Evolutionary conservation across 2,329 filamentous ascomycete genomes (phyloP).

Genomic region (Tolypocladium ophioglossoides): DNA sequence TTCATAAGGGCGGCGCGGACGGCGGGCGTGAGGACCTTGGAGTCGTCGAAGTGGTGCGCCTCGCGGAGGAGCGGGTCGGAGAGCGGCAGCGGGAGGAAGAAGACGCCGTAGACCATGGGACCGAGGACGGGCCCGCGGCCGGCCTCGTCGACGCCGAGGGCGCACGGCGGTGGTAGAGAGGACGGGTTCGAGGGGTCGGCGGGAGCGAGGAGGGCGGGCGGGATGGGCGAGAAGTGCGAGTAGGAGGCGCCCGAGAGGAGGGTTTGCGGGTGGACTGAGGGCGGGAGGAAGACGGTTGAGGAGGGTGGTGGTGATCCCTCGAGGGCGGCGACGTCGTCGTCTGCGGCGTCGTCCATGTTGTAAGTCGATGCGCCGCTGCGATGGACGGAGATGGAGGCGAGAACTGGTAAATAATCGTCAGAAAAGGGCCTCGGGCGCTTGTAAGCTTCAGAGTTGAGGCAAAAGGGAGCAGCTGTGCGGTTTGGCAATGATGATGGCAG

Average conservation of each 20-base stretch:
- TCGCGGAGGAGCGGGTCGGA: conserved; percentile 65
- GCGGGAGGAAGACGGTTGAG: conserved; percentile 46
- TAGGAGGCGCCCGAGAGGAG: conserved; percentile 59
- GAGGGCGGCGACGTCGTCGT: conserved; percentile 1
- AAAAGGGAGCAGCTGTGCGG: not conserved
- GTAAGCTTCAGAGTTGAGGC: not conserved
- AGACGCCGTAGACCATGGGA: conserved; percentile 61
- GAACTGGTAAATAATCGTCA: too few species aligned
- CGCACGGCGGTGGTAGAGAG: conserved; percentile 39
- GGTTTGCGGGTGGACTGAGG: conserved; percentile 48
- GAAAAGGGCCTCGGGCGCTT: not conserved
- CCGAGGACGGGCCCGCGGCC: conserved; percentile 89
- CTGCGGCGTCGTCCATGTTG: conserved; percentile 7
- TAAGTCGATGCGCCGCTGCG: not conserved
- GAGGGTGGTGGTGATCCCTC: conserved; percentile 1
- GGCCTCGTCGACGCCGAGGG: conserved; percentile 86
- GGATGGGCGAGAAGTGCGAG: conserved; percentile 60
- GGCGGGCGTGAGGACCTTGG: conserved; percentile 76
- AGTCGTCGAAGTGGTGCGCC: conserved; percentile 86
- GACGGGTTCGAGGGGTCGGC: conserved; percentile 22
- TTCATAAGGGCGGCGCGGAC: conserved; percentile 63
- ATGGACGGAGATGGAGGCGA: not conserved
- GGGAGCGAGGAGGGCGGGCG: conserved; percentile 41
- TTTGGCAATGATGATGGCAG: not conserved
- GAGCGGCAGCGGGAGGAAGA: conserved; percentile 63